Evolutionary conservation across 1,284 basidiomycete genomes (phyloP).

Genomic region (Psilocybe mexicana): DNA sequence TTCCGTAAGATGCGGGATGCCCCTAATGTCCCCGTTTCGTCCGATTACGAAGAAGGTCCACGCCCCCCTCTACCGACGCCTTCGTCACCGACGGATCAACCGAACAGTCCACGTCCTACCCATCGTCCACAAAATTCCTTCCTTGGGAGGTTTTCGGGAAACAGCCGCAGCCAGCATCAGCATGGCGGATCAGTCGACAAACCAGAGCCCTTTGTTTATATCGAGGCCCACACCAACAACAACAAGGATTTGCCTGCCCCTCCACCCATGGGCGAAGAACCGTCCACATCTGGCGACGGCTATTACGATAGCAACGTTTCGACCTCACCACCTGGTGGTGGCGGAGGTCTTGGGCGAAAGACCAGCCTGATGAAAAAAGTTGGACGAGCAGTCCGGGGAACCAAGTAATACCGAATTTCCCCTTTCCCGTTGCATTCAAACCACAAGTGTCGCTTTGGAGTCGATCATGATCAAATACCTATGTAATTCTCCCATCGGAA

Average conservation of each 20-base stretch:
- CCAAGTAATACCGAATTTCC: slow-evolving; percentile 33
- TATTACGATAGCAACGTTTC: slow-evolving; percentile 50
- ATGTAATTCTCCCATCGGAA: not conserved
- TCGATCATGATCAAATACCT: slow-evolving; percentile 8
- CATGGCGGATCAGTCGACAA: slow-evolving; percentile 41
- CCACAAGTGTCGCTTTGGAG: not conserved
- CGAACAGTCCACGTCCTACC: slow-evolving; percentile 45
- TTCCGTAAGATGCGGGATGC: slow-evolving; percentile 82
- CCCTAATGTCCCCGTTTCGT: slow-evolving; percentile 74
- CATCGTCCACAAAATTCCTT: slow-evolving; percentile 73
- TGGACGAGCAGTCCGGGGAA: slow-evolving; percentile 65
- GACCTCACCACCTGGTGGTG: slow-evolving; percentile 21
- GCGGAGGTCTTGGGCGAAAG: slow-evolving; percentile 61
- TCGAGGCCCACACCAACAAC: slow-evolving; percentile 60
- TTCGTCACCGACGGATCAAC: slow-evolving; percentile 42
- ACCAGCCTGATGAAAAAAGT: slow-evolving; percentile 79
- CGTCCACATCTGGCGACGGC: slow-evolving; percentile 31
- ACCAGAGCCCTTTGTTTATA: slow-evolving; percentile 62
- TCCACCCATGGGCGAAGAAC: slow-evolving; percentile 22
- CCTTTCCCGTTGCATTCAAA: not conserved
- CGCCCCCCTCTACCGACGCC: slow-evolving; percentile 54
- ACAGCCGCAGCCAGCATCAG: slow-evolving; percentile 26
- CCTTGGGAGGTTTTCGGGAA: slow-evolving; percentile 65
- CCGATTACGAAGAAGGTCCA: slow-evolving; percentile 39
- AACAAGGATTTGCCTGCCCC: slow-evolving; percentile 64